Evolutionary conservation across 495 filamentous ascomycete species (phyloP).

Genomic region (Terfezia claveryi): DNA sequence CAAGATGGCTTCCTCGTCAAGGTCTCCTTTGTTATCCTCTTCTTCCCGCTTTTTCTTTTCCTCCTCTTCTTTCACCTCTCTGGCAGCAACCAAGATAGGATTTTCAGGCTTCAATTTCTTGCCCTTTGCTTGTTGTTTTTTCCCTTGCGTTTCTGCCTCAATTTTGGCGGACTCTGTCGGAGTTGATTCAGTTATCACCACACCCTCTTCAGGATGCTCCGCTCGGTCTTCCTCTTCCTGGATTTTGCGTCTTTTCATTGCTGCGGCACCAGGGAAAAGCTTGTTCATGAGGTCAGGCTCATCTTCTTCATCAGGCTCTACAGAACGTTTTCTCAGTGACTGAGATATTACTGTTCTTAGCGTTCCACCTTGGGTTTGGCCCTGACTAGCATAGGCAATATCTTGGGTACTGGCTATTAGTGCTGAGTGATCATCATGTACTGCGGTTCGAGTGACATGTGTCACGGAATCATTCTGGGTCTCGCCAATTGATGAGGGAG

Average conservation of each 20-base stretch:
- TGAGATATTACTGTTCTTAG: not conserved
- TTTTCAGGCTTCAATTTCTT: conserved; percentile 32
- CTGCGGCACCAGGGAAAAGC: conserved; percentile 4
- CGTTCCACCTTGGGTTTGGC: too few relatives aligned
- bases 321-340: not conserved
- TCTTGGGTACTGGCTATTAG: too few relatives aligned
- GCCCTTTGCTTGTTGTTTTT: conserved; percentile 17
- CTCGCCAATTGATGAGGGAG: not conserved
- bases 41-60: conserved; percentile 36
- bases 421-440: too few relatives aligned
- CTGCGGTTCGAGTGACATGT: too few relatives aligned
- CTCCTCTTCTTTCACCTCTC: conserved; percentile 48
- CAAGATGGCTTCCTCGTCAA: conserved; percentile 41
- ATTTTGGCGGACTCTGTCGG: conserved; percentile 5
- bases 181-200: not conserved
- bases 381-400: too few relatives aligned
- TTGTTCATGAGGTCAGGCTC: conserved; percentile 3
- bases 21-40: conserved; percentile 28
- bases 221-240: conserved; percentile 7
- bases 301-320: conserved; percentile 2
- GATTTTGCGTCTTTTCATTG: conserved; percentile 9
- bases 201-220: not conserved
- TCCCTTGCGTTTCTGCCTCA: conserved; percentile 14
- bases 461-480: too few relatives aligned
- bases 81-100: conserved; percentile 30